Percentiles rank a stretch among this genome's conserved stretches.
These are phyloP conservation scores for Cyclotella distinguenda DNA, from an alignment of 108 stramenopile species.

Conservation along the genomic window DNA sequence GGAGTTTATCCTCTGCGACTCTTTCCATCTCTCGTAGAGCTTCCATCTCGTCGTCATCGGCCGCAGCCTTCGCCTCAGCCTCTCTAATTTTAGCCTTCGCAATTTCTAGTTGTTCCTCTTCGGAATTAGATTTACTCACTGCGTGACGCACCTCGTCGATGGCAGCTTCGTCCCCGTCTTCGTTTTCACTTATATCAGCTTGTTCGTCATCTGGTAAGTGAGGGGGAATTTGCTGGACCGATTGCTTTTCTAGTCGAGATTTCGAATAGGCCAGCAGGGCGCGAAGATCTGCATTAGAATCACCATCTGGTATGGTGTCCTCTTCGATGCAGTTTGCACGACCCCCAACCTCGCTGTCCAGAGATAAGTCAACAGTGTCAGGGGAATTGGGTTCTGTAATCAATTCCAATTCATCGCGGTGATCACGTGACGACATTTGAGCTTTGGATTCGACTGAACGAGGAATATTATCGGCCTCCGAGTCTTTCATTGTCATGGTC, in stretches of 20 bases:
- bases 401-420: not conserved
- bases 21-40: no score
- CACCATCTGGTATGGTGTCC: not conserved
- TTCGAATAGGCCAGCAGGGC: slow-evolving; percentile 11
- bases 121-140: no score
- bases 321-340: not conserved
- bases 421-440: not conserved
- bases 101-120: not conserved
- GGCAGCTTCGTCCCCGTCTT: slow-evolving; percentile 4
- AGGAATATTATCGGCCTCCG: not conserved
- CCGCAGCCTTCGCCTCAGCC: slow-evolving; percentile 11
- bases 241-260: slow-evolving; percentile 2
- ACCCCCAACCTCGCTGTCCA: not conserved
- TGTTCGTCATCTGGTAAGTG: slow-evolving; percentile 1
- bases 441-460: not conserved
- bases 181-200: slow-evolving; percentile 1
- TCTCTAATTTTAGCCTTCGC: slow-evolving; percentile 6
- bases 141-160: no score
- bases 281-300: slow-evolving; percentile 12
- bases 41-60: slow-evolving; percentile 8
- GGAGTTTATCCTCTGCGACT: slow-evolving; percentile 13
- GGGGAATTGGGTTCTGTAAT: not conserved
- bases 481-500: slow-evolving; percentile 10
- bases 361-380: not conserved
- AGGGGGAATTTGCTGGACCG: not conserved